Base-by-base conservation (phyloP, 2,329 filamentous ascomycete species). In the Moelleriella libera region DNA sequence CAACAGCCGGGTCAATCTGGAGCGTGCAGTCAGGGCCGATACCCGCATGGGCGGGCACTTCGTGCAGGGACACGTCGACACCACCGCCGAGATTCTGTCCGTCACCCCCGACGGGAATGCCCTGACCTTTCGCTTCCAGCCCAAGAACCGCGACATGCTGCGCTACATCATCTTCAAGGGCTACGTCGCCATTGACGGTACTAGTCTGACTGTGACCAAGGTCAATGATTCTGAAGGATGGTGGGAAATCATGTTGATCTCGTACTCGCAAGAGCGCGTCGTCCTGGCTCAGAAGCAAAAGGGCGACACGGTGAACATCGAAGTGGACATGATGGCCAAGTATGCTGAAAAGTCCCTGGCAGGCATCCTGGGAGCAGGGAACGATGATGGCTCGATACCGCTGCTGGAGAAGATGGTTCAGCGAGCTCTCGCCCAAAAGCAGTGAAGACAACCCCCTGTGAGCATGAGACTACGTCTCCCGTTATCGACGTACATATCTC, bases 11-110 rank as follows among this genome's bases (percentile, higher is more conserved):
- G 89, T 97, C 54, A 98, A 98, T 65, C 82, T 98, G 47, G 92
- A 98, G 72, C 82, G 92, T 12, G 90, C 92, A 4, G 89, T 98
- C 47, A 83, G 85, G 14, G 88, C 88, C 5, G 79, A 85, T 58
- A 96, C 90, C 43, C 86, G 92, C 48, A 97, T 98, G 88, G 92
- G 94, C 44, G 92, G 92, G 0, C 92, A 98, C 68, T 95, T 97
- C 59, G 90, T 97, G 32, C 94, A 98, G 68, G 92, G 92, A 41
- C 92, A 98, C 65, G 90, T 98, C 51, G 94, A 98, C 66, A 90
- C 88, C 9, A 80, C 83, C 40, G 92, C 90, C 0, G 77, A 75
- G 42, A 85, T 98, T 51, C 61, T 82, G 40, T 76, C 77, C 42
- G 76, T 85, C 37, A 81, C 76, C 14, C 80, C 82, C 3, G 92